These are phyloP conservation scores for Spathaspora sp. DNA, from an alignment of 1,139 yeast species.

Conservation along the genomic window DNA sequence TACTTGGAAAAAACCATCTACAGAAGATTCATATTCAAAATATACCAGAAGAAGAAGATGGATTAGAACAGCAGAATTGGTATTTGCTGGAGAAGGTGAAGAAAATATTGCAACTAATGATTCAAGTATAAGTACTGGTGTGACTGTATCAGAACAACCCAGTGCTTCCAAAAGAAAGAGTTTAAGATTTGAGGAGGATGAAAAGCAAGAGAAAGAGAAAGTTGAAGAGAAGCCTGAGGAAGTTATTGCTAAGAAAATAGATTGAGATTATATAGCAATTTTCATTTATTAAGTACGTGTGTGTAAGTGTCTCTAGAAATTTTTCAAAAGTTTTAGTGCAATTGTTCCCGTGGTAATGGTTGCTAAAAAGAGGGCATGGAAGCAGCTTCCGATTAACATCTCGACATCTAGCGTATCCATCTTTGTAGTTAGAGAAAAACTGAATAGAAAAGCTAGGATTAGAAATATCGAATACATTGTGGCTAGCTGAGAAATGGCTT, in stretches of 20 bases:
- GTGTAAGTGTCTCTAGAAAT: too few relatives aligned
- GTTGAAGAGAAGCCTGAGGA: slow-evolving; percentile 5
- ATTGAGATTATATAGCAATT: not conserved
- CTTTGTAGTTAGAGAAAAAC: too few relatives aligned
- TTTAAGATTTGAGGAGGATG: slow-evolving; percentile 39
- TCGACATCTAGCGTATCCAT: too few relatives aligned
- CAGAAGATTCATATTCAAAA: slow-evolving; percentile 85
- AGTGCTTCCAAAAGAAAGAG: slow-evolving; percentile 30
- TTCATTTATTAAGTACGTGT: too few relatives aligned
- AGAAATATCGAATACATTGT: too few relatives aligned
- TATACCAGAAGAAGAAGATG: slow-evolving; percentile 94
- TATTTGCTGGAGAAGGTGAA: slow-evolving; percentile 26
- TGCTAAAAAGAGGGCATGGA: not conserved
- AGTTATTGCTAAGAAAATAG: not conserved
- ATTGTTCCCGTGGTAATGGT: not conserved
- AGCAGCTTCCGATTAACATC: too few relatives aligned
- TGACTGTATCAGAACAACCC: slow-evolving; percentile 4
- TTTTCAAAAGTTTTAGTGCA: too few relatives aligned
- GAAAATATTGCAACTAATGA: not conserved
- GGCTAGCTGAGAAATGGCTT: too few relatives aligned
- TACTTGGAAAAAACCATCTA: slow-evolving; percentile 89
- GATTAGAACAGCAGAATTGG: slow-evolving; percentile 91
- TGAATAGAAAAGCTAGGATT: too few relatives aligned
- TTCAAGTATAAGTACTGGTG: slow-evolving; percentile 7
- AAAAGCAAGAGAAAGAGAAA: too few relatives aligned